Evolutionary conservation across 805 yeast genomes (phyloP).

Genomic region (Yarrowia sp.): DNA sequence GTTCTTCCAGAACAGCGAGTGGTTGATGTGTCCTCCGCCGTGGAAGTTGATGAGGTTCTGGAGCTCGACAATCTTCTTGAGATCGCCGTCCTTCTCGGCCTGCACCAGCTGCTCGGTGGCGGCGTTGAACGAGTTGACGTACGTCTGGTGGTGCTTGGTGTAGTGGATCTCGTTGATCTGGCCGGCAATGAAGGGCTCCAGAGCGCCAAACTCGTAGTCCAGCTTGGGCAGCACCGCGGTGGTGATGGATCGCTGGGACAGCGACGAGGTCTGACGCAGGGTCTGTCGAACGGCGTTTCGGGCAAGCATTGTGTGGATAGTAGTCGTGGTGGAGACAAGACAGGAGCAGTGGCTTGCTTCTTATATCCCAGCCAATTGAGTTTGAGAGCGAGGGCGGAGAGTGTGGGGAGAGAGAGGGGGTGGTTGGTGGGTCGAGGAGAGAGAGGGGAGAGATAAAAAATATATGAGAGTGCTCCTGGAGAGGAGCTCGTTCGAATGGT

Average conservation of each 20-base stretch:
- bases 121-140: constrained; percentile 82
- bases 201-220: constrained; percentile 81
- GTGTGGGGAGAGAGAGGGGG: neutral
- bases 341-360: constrained; percentile 1
- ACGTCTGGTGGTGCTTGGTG: constrained; percentile 91
- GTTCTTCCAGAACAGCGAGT: constrained; percentile 85
- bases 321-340: neutral
- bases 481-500: too few species aligned
- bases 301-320: constrained; percentile 31
- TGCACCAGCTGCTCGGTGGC: constrained; percentile 76
- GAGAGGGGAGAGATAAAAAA: too few species aligned
- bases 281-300: constrained; percentile 33
- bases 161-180: constrained; percentile 85
- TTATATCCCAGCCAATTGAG: constrained; percentile 35
- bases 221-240: constrained; percentile 75
- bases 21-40: constrained; percentile 92
- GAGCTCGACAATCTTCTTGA: constrained; percentile 62
- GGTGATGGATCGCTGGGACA: constrained; percentile 47
- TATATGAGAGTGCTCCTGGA: too few species aligned
- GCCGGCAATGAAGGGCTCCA: constrained; percentile 87
- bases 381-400: neutral
- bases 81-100: constrained; percentile 66
- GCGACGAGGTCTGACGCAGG: constrained; percentile 21
- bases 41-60: constrained; percentile 85
- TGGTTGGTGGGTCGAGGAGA: too few species aligned